Base-by-base conservation (phyloP, 2,329 filamentous ascomycete species). In the Aspergillus quadrilineatus region DNA sequence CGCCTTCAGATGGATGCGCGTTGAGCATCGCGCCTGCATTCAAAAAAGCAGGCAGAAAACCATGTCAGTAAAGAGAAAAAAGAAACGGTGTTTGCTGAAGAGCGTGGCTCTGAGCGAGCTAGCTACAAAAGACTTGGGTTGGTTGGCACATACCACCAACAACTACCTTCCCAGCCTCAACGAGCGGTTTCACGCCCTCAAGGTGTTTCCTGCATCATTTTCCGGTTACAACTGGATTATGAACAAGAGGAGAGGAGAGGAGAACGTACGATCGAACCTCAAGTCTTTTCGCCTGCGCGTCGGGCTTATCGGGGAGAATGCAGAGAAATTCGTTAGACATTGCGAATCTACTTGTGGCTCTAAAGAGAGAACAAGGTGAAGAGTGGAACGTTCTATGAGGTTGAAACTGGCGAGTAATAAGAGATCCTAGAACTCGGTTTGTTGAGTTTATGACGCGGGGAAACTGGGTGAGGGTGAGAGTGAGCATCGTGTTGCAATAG, bases 291-390 rank as follows among this genome's bases (percentile, higher is more conserved):
- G 79, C 79, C 57, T 81, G 74, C 17, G 73, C 77, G 41, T 82
- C 85, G 1, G 85, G 81, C 71, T 85, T 83, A 72, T 90, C 88
- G 10, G 86, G 88, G 37, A 89, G 69, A 56, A 90, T 79, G 64
- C 87, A 85, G 37, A 91, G 81, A 78, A 86, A 91, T 72, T 89
- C 85, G 59, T 76, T 81, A 14, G 53, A 10, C 53, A 55, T 55
- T 39, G 39, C n/a, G 15, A 15, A 29, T 8, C 22, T 30, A 37
- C 36, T 36, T 8, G 10, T 5, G 7, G 34, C 30, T 6, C 7
- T 41, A 82, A 46, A 69, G n/a, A 29, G 55, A 43, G 48, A 59
- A 57, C 12, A 17, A 42, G 10, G n/a, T 30, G 36, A 50, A 42
- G 45, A 48, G 26, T 55, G 46, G n/a, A 55, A 55, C 6, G 52